A percentile compares a stretch with the other conserved stretches of the same genome.
These are phyloP conservation scores for Aureobasidium sp. DNA, from an alignment of 2,329 filamentous ascomycete species.

Conservation along the genomic window DNA sequence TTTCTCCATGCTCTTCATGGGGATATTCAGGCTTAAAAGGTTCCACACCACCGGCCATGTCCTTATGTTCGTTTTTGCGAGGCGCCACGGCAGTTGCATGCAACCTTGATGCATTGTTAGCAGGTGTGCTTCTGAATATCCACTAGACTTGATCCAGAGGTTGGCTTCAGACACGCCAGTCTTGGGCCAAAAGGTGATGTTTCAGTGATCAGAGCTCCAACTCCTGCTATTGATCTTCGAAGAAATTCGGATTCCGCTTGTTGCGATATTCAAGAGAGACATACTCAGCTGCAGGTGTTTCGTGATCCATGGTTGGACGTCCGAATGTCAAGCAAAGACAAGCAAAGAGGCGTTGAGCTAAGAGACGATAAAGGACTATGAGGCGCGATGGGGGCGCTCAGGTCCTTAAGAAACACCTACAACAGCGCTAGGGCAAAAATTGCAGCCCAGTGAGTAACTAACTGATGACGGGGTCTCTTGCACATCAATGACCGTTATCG, in stretches of 20 bases:
- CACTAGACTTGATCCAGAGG: too few species aligned
- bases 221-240: too few species aligned
- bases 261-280: not conserved
- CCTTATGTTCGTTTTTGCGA: constrained; percentile 8
- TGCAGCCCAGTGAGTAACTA: constrained; percentile 8
- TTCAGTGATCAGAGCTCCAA: too few species aligned
- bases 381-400: not conserved
- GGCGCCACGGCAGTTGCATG: constrained; percentile 16
- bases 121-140: not conserved
- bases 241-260: too few species aligned
- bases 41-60: constrained; percentile 15
- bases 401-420: constrained; percentile 10
- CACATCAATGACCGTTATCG: not conserved
- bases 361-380: constrained; percentile 6
- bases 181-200: too few species aligned
- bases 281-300: constrained; percentile 12
- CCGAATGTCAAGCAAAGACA: constrained; percentile 9
- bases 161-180: too few species aligned
- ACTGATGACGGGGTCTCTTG: constrained; percentile 3
- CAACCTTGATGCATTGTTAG: constrained; percentile 4
- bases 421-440: constrained; percentile 9
- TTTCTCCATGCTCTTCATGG: not conserved
- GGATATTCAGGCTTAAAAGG: constrained; percentile 11
- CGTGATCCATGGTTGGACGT: constrained; percentile 14
- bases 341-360: constrained; percentile 13